These are phyloP conservation scores for Diddensiella transvaalensis DNA, from an alignment of 805 yeast species.

Conservation along the genomic window DNA sequence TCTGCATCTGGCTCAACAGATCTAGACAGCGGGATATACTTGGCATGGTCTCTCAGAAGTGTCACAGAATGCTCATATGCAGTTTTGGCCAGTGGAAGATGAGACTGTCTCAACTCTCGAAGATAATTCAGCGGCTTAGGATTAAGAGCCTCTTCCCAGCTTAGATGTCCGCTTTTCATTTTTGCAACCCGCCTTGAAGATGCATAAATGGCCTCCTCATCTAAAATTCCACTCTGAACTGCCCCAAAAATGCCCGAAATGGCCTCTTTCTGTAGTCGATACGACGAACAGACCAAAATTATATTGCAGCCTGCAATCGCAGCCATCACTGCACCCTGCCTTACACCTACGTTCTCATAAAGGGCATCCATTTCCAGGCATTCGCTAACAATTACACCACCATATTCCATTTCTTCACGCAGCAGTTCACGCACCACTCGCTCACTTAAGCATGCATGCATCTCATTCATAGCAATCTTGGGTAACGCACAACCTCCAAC, in stretches of 20 bases:
- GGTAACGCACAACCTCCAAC: constrained; percentile 68
- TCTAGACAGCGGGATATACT: constrained; percentile 42
- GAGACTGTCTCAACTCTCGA: constrained; percentile 39
- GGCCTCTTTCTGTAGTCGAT: constrained; percentile 53
- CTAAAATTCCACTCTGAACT: constrained; percentile 34
- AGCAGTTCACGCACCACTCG: constrained; percentile 47
- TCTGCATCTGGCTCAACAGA: constrained; percentile 35
- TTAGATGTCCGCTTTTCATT: constrained; percentile 41
- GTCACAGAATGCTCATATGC: constrained; percentile 54
- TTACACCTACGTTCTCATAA: constrained; percentile 58
- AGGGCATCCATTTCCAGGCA: constrained; percentile 62
- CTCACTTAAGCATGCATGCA: constrained; percentile 61
- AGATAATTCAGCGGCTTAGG: constrained; percentile 29
- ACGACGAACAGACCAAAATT: constrained; percentile 58
- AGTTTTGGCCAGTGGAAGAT: constrained; percentile 40
- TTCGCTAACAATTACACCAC: constrained; percentile 57
- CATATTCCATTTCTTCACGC: constrained; percentile 48
- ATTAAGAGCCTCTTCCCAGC: constrained; percentile 44
- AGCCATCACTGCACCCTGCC: constrained; percentile 63
- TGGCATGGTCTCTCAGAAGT: constrained; percentile 49
- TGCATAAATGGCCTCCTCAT: constrained; percentile 37
- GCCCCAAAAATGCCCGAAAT: constrained; percentile 41
- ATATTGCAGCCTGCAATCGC: constrained; percentile 64
- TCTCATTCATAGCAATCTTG: constrained; percentile 54
- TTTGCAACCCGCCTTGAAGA: constrained; percentile 43